Conservation (phyloP, 2,329 filamentous ascomycete species). For the Apiospora pterosperma region DNA sequence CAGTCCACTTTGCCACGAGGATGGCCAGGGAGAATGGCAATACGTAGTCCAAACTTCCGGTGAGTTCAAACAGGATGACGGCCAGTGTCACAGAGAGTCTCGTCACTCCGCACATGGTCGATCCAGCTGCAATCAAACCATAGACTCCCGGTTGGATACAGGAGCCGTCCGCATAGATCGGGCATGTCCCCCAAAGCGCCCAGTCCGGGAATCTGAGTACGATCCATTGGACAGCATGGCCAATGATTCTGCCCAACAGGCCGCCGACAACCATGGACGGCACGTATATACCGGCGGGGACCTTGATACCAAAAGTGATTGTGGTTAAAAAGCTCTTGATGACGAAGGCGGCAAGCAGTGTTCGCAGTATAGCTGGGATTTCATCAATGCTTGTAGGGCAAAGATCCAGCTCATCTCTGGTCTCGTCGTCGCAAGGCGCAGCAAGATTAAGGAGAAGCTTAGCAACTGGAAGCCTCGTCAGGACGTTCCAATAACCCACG, state of each 20-base stretch:
- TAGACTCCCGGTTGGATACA: slow-evolving; percentile 98
- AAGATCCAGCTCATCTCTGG: slow-evolving; percentile 63
- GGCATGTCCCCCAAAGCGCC: slow-evolving; percentile 72
- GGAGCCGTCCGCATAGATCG: slow-evolving; percentile 65
- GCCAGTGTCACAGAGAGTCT: slow-evolving; percentile 88
- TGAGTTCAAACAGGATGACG: slow-evolving; percentile 94
- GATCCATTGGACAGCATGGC: slow-evolving; percentile 79
- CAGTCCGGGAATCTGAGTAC: slow-evolving; percentile 71
- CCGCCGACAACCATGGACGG: slow-evolving; percentile 98
- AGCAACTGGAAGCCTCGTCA: slow-evolving; percentile 85
- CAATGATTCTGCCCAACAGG: slow-evolving; percentile 82
- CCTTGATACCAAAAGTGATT: slow-evolving; percentile 94
- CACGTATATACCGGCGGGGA: slow-evolving; percentile 95
- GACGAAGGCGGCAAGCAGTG: slow-evolving; percentile 74
- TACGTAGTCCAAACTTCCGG: slow-evolving; percentile 91
- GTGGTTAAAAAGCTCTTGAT: slow-evolving; percentile 87
- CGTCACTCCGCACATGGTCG: slow-evolving; percentile 97
- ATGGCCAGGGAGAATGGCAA: slow-evolving; percentile 91
- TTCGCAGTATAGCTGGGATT: slow-evolving; percentile 73
- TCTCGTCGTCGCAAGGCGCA: slow-evolving; percentile 76
- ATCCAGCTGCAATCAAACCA: slow-evolving; percentile 87
- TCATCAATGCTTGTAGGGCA: slow-evolving; percentile 71
- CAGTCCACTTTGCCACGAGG: slow-evolving; percentile 96
- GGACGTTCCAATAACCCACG: slow-evolving; percentile 87
- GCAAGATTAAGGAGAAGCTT: slow-evolving; percentile 89